Evolutionary conservation across 441 rosid genomes (phyloP).

Genomic region (Eutrema salsugineum): DNA sequence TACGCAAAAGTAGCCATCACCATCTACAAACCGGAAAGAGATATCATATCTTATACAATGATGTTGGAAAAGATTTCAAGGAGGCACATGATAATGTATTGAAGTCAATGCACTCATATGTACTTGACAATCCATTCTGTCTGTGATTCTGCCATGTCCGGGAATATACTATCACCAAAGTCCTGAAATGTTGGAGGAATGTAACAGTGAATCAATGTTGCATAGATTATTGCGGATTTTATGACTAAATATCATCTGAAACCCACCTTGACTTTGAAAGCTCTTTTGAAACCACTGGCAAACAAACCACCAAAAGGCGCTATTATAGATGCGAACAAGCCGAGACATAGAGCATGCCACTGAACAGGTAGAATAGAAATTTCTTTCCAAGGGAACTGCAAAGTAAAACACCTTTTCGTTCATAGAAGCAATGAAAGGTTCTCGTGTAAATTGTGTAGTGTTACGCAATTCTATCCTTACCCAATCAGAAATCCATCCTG

Average conservation of each 20-base stretch:
- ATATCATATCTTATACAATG: neutral
- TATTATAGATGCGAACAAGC: constrained; percentile 84
- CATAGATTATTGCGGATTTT: too few relatives aligned
- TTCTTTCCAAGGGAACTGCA: constrained; percentile 82
- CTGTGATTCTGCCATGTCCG: too few relatives aligned
- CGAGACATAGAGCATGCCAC: constrained; percentile 87
- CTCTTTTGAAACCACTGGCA: constrained; percentile 95
- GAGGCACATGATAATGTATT: neutral
- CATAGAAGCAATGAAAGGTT: neutral
- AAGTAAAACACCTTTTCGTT: neutral
- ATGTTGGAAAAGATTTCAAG: neutral
- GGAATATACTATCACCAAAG: constrained; percentile 95
- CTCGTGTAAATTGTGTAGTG: neutral
- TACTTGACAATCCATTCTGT: constrained; percentile 99
- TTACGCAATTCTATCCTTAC: constrained; percentile 27
- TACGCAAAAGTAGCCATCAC: constrained; percentile 96
- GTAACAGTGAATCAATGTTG: neutral
- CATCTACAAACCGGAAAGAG: constrained; percentile 49
- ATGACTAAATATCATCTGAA: too few relatives aligned
- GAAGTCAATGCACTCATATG: neutral
- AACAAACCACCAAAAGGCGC: constrained; percentile 98
- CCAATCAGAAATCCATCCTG: constrained; percentile 58
- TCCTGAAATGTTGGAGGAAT: constrained; percentile 66
- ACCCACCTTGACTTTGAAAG: constrained; percentile 79
- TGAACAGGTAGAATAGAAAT: constrained; percentile 69